Conservation (phyloP, 2,329 filamentous ascomycete genomes). For the Macrophomina tecta region DNA sequence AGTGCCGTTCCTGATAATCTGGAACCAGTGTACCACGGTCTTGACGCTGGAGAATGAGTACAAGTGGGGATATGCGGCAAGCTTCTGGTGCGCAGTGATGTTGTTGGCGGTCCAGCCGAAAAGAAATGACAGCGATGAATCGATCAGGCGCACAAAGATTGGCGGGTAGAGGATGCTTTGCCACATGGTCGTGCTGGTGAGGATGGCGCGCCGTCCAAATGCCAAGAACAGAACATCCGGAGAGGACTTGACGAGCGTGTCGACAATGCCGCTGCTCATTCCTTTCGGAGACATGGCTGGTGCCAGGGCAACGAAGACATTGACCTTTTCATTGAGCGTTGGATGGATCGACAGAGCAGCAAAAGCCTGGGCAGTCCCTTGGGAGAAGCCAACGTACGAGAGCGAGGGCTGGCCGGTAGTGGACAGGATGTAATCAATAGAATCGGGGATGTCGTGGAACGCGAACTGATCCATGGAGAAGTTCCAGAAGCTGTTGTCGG, state of each 20-base stretch:
- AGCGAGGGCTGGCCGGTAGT: slow-evolving; percentile 82
- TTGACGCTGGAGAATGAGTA: slow-evolving; percentile 98
- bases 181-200: slow-evolving; percentile 96
- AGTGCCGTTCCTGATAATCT: slow-evolving; percentile 93
- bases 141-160: slow-evolving; percentile 87
- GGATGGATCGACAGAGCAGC: slow-evolving; percentile 92
- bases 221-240: slow-evolving; percentile 90
- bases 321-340: slow-evolving; percentile 86
- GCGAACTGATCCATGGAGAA: slow-evolving; percentile 99
- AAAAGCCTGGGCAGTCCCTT: slow-evolving; percentile 96
- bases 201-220: slow-evolving; percentile 88
- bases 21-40: slow-evolving; percentile 98
- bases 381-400: slow-evolving; percentile 96
- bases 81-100: slow-evolving; percentile 84
- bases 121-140: slow-evolving; percentile 78
- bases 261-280: slow-evolving; percentile 86
- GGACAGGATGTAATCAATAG: slow-evolving; percentile 86
- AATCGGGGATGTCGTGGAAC: slow-evolving; percentile 95
- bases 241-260: slow-evolving; percentile 90
- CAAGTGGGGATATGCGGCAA: slow-evolving; percentile 92
- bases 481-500: slow-evolving; percentile 84
- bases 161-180: slow-evolving; percentile 94
- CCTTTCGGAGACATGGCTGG: slow-evolving; percentile 96
- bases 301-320: slow-evolving; percentile 94
- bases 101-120: slow-evolving; percentile 91